These are phyloP conservation scores for Jaenimonas drosophilae DNA, from an alignment of 208 protist species.

Conservation along the genomic window DNA sequence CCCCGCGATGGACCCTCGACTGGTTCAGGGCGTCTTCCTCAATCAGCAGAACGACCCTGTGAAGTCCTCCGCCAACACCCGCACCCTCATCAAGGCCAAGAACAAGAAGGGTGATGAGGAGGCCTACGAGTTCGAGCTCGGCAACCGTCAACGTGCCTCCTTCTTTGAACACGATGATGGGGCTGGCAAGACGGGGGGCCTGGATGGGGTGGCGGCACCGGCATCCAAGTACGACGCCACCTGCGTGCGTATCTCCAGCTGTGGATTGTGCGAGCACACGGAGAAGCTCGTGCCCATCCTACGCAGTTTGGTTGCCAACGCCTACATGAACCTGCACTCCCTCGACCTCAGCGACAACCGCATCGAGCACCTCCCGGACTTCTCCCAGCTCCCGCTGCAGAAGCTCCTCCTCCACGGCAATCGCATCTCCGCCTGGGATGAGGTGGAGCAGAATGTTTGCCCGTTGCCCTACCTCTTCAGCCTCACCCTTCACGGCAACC, in stretches of 20 bases:
- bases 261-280: conserved; percentile 32
- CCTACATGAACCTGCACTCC: conserved; percentile 52
- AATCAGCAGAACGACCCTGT: conserved; percentile 60
- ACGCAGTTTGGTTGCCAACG: conserved; percentile 57
- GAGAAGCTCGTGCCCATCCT: conserved; percentile 57
- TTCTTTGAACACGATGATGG: conserved; percentile 14
- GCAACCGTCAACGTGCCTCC: conserved; percentile 20
- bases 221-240: conserved; percentile 36
- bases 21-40: conserved; percentile 62
- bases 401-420: conserved; percentile 71
- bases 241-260: conserved; percentile 56
- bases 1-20: conserved; percentile 26
- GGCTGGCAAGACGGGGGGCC: background rate
- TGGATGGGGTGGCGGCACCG: background rate
- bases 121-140: conserved; percentile 74
- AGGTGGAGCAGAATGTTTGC: conserved; percentile 56
- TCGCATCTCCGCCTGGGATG: conserved; percentile 50
- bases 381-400: conserved; percentile 55
- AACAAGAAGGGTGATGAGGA: conserved; percentile 85
- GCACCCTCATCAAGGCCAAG: conserved; percentile 72
- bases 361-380: conserved; percentile 40
- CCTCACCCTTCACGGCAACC: conserved; percentile 79
- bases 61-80: conserved; percentile 9
- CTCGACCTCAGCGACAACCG: conserved; percentile 77
- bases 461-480: conserved; percentile 40